Conservation (phyloP, 352 stramenopile genomes). For the Aphanomyces euteiches region DNA sequence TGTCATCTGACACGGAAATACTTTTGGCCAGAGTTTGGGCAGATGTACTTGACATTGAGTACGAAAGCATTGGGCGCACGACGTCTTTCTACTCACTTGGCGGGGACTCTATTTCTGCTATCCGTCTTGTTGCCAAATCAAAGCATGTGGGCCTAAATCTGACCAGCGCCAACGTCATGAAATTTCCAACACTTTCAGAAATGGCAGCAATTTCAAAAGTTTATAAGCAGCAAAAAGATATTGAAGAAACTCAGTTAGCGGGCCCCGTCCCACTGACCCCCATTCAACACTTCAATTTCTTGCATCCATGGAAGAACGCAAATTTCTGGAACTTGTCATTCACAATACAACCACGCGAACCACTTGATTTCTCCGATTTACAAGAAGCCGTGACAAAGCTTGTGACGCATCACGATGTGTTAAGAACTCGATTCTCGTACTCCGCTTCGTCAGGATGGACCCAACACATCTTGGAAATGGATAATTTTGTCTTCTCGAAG, state of each 20-base stretch:
- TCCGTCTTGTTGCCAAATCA: background rate
- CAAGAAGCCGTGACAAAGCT: background rate
- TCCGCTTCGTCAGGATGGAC: background rate
- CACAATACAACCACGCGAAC: background rate
- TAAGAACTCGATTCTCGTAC: background rate
- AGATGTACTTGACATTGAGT: too few relatives aligned
- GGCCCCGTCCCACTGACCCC: background rate
- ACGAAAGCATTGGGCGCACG: background rate
- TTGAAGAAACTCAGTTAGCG: background rate
- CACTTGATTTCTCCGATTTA: background rate
- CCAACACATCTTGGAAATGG: background rate
- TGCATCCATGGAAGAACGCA: background rate
- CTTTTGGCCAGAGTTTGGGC: too few relatives aligned
- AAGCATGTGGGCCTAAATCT: background rate
- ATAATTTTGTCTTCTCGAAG: background rate
- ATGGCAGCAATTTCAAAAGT: background rate
- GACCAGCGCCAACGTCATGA: background rate
- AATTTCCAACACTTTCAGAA: background rate
- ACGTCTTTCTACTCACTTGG: background rate
- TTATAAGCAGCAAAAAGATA: background rate
- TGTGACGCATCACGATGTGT: background rate
- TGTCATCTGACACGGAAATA: too few relatives aligned
- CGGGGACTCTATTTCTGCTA: background rate
- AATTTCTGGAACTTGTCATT: conserved; percentile 1
- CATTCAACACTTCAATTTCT: background rate